These are phyloP conservation scores for Stagonosporopsis cucurbitacearum DNA, from an alignment of 2,329 filamentous ascomycete species.

Conservation along the genomic window DNA sequence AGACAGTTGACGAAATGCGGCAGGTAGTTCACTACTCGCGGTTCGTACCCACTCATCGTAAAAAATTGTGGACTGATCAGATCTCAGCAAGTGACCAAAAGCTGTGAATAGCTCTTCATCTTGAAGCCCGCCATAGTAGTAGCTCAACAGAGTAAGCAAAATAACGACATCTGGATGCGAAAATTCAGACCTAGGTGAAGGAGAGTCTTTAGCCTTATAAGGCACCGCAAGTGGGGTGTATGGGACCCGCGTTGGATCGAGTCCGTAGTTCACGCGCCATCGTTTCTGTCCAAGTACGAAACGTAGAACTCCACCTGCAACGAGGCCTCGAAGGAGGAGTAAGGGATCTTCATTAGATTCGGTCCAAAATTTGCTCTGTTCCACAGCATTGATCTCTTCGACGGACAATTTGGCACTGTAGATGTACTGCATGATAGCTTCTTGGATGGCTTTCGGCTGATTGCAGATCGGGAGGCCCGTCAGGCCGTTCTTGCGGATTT, in stretches of 20 bases:
- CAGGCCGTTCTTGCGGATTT: no score
- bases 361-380: slow-evolving; percentile 46
- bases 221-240: slow-evolving; percentile 62
- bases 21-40: slow-evolving; percentile 22
- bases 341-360: slow-evolving; percentile 48
- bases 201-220: slow-evolving; percentile 69
- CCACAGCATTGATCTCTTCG: slow-evolving; percentile 35
- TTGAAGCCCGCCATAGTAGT: slow-evolving; percentile 68
- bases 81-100: slow-evolving; percentile 57
- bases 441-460: no score
- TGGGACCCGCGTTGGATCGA: slow-evolving; percentile 59
- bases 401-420: slow-evolving; percentile 46
- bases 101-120: slow-evolving; percentile 58
- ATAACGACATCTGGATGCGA: slow-evolving; percentile 73
- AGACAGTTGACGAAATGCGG: slow-evolving; percentile 49
- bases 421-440: no score
- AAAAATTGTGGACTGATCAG: slow-evolving; percentile 60
- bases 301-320: slow-evolving; percentile 61
- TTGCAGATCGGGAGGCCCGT: no score
- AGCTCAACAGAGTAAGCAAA: slow-evolving; percentile 68
- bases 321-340: slow-evolving; percentile 61
- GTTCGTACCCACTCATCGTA: slow-evolving; percentile 59
- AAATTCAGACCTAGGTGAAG: slow-evolving; percentile 68
- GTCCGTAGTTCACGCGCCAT: slow-evolving; percentile 71
- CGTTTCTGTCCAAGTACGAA: slow-evolving; percentile 65